phyloP scores from a whole-genome alignment of 176 grass and related monocot genomes.

The Otatea glauca region DNA sequence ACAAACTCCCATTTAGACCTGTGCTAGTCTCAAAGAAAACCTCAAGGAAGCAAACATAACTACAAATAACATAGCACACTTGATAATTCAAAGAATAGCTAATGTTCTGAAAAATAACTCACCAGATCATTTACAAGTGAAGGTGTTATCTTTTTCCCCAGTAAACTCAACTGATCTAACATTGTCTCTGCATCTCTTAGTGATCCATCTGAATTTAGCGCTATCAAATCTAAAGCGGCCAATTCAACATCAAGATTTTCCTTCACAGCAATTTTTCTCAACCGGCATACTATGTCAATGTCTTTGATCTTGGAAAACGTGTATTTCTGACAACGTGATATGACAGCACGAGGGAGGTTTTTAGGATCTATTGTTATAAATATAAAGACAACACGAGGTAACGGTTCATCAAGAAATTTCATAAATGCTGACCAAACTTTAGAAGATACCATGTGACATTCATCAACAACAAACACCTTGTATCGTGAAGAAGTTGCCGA shows the following conservation, averaged over 20 bases:
- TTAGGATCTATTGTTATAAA: slow-evolving; percentile 85
- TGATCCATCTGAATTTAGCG: slow-evolving; percentile 88
- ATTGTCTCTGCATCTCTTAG: slow-evolving; percentile 93
- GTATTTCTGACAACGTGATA: slow-evolving; percentile 87
- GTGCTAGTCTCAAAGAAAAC: slow-evolving; percentile 10
- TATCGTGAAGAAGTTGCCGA: slow-evolving; percentile 68
- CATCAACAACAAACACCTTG: slow-evolving; percentile 88
- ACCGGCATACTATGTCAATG: slow-evolving; percentile 67
- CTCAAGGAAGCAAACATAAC: slow-evolving; percentile 31
- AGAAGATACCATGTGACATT: slow-evolving; percentile 91
- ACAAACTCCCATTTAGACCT: slow-evolving; percentile 33
- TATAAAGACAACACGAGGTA: slow-evolving; percentile 80
- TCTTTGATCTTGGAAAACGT: slow-evolving; percentile 89
- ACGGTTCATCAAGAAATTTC: slow-evolving; percentile 91
- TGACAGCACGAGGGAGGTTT: slow-evolving; percentile 69
- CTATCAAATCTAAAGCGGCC: slow-evolving; percentile 89
- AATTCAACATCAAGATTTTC: slow-evolving; percentile 87
- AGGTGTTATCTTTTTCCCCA: slow-evolving; percentile 86
- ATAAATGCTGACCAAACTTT: slow-evolving; percentile 86
- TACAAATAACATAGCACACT: slow-evolving; percentile 15
- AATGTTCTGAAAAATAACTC: slow-evolving; percentile 44
- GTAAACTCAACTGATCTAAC: slow-evolving; percentile 94
- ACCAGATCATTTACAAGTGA: slow-evolving; percentile 93
- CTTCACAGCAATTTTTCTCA: slow-evolving; percentile 72
- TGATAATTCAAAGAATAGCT: slow-evolving; percentile 18